Evolutionary conservation across 257 asterid species (phyloP), one percentile per base, ranked within the genome.

Genomic region (Penstemon newberryi): DNA sequence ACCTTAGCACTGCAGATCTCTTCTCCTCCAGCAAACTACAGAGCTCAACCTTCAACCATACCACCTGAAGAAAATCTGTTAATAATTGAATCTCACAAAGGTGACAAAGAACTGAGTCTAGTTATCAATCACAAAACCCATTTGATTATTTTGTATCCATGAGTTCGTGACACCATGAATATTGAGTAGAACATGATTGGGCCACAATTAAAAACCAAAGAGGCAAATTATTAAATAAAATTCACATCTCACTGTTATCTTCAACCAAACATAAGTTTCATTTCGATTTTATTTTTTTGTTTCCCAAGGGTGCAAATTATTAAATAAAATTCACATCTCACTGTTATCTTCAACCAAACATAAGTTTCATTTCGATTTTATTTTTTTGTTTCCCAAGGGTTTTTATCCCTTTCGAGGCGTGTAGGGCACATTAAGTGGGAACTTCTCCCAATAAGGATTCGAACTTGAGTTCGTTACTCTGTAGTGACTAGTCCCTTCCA

Each of bases 1-100:
- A 91, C 98, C 93, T 89, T 82, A 89, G 94, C 45, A 77, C 64
- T 37, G 95, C 90, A 66, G 87, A 70, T 81, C 96, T 87, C 85
- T 89, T 91, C 79, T 89, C 95, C 79, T 89, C 96, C 85, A 91
- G 88, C 78, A 86, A 56, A 60, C 83, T 84, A 76, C 90, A 87
- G 41, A 91, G 81, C 87, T 91, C 95, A 73, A 78, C 90, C 85
- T 91, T 91, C 84, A 89, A 79, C 98, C 96, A 87, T 45, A 79
- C 87, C 71, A 89, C 95, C 98, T 91, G 88, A 78, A 45, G 65
- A 77, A 63, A 74, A 77, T 71, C 75, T 45, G 70, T 75, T 62
- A 70, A 71, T 76, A 53, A 74, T 66, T 75, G 63, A 63, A 66
- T 65, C 69, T 50, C 11, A 44, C 56, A 67, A 56, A n/a, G 56